Conservation (phyloP, 805 yeast species). For the Sugiyamaella valdiviana region DNA sequence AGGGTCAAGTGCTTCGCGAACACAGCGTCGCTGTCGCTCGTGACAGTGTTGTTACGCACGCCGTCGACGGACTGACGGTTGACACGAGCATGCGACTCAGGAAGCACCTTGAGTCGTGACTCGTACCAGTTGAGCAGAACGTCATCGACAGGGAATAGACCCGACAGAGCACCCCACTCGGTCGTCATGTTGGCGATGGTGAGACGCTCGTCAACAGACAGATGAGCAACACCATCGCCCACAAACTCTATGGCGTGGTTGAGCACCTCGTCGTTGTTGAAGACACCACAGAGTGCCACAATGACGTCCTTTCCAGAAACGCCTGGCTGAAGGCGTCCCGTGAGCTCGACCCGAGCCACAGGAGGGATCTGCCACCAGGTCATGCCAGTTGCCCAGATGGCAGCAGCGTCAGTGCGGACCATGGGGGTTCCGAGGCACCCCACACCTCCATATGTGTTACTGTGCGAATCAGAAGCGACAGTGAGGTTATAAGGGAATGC, state of each 20-base stretch:
- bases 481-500: constrained; percentile 91
- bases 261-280: constrained; percentile 87
- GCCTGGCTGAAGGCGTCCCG: constrained; percentile 75
- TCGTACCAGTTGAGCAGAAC: constrained; percentile 74
- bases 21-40: constrained; percentile 68
- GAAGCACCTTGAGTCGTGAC: constrained; percentile 49
- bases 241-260: constrained; percentile 92
- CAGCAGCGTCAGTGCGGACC: constrained; percentile 97
- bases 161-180: constrained; percentile 98
- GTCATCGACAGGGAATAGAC: constrained; percentile 92
- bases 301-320: constrained; percentile 96
- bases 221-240: constrained; percentile 66
- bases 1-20: constrained; percentile 85
- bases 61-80: constrained; percentile 52
- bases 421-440: constrained; percentile 96
- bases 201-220: constrained; percentile 76
- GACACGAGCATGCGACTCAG: constrained; percentile 79
- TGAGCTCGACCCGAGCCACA: constrained; percentile 85
- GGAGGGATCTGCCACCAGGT: constrained; percentile 99
- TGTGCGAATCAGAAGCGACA: constrained; percentile 96
- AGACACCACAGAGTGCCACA: constrained; percentile 87
- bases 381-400: constrained; percentile 99
- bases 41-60: constrained; percentile 40
- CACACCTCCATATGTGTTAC: constrained; percentile 96
- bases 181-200: constrained; percentile 97